Evolutionary conservation across 1,139 yeast genomes (phyloP), one percentile per base, ranked within the genome.

Genomic region (Taphrina deformans): DNA sequence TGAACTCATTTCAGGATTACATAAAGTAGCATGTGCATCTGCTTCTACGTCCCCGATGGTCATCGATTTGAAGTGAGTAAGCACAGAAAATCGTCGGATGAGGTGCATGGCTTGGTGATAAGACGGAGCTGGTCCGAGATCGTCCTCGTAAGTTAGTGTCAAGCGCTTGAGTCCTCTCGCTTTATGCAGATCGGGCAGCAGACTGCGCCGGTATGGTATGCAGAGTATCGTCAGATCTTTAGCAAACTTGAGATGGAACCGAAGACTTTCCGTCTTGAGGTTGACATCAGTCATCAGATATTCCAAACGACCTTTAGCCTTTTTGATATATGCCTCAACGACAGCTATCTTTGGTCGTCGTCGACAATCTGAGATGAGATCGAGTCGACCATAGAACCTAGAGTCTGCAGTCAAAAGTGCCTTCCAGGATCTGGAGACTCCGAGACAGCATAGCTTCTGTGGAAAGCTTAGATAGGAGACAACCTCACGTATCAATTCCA

Each of bases 401-500:
- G 58, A 41, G 38, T 53, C 48, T 9, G 44, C 6, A 12, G 45
- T 38, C 48, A 53, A 24, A 16, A 53, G n/a, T 26, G 18, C 14
- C 9, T 27, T 14, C 58, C 58, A 53, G 12, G 18, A 9, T 24
- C 27, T 53, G 18, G 58, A 53, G 23, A 53, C 46, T 6, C 33
- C 3, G 29, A 53, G 23, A 24, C 45, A 38, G 9, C 41, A 2
- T 12, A 53, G 12, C 48, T 38, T 35, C 12, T 48, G 44, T 16
- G 56, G 33, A 23, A 59, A 46, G 29, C 35, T 26, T 31, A 40
- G n/a, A 33, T 35, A 38, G 27, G 55, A 12, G 5, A 59, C 23
- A 14, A 50, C 29, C 35, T 50, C 56, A 38, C 56, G 38, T 31
- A 59, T 40, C 26, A 59, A 1, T 31, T 59, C 63, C 27, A 50